Evolutionary conservation across 2,329 filamentous ascomycete species (phyloP).

Genomic region (Diplodia sapinea): DNA sequence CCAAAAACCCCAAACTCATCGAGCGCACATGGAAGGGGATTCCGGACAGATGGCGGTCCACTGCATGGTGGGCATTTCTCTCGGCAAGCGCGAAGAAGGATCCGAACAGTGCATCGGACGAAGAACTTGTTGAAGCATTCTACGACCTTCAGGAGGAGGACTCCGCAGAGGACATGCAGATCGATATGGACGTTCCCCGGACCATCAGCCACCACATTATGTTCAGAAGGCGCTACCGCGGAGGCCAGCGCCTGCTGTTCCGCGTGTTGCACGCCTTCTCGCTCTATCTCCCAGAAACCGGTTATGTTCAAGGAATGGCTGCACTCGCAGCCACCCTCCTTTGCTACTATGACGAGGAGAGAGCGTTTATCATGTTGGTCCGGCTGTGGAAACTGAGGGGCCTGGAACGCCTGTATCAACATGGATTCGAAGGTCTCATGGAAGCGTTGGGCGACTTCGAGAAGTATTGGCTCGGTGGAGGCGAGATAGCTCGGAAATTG

Average conservation of each 20-base stretch:
- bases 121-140: slow-evolving; percentile 73
- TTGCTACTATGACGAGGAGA: slow-evolving; percentile 96
- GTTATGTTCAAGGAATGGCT: slow-evolving; percentile 98
- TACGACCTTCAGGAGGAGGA: slow-evolving; percentile 73
- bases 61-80: slow-evolving; percentile 95
- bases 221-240: slow-evolving; percentile 90
- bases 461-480: slow-evolving; percentile 75
- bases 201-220: slow-evolving; percentile 97
- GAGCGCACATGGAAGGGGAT: slow-evolving; percentile 98
- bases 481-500: slow-evolving; percentile 80
- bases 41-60: slow-evolving; percentile 90
- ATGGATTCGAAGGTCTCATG: slow-evolving; percentile 87
- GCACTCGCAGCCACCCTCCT: slow-evolving; percentile 88
- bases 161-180: slow-evolving; percentile 92
- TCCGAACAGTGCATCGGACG: slow-evolving; percentile 57
- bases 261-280: slow-evolving; percentile 90
- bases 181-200: slow-evolving; percentile 93
- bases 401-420: slow-evolving; percentile 80
- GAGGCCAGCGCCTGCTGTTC: slow-evolving; percentile 87
- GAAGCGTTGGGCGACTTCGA: slow-evolving; percentile 85
- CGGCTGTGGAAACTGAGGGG: slow-evolving; percentile 89
- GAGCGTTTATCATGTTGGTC: slow-evolving; percentile 94
- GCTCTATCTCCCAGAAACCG: slow-evolving; percentile 86
- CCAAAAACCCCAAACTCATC: slow-evolving; percentile 76
- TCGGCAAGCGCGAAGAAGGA: slow-evolving; percentile 71